Evolutionary conservation across 2,329 filamentous ascomycete genomes (phyloP).

Genomic region (Aureobasidium vineae): DNA sequence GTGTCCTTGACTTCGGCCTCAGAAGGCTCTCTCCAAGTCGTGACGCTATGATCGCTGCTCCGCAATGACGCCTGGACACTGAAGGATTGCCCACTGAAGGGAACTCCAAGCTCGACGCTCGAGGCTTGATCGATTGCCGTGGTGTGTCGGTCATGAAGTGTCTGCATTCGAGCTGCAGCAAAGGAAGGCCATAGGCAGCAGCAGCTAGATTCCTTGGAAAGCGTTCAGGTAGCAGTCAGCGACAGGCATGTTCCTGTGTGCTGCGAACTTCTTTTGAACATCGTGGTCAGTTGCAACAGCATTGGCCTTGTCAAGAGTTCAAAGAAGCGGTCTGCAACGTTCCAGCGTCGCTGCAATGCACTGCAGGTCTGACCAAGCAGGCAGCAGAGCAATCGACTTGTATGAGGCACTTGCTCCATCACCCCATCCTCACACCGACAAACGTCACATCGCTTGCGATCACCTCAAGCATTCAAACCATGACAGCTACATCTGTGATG

Average conservation of each 20-base stretch:
- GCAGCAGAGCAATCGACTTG: neutral
- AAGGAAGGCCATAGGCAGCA: neutral
- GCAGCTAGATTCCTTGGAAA: neutral
- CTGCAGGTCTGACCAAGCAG: neutral
- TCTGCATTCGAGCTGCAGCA: neutral
- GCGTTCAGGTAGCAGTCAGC: neutral
- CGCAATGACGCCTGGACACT: neutral
- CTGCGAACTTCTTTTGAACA: neutral
- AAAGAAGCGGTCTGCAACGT: neutral
- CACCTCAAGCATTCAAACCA: neutral
- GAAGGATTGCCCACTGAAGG: neutral
- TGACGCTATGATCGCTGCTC: neutral
- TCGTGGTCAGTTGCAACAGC: neutral
- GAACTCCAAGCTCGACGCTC: neutral
- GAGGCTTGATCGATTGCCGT: neutral
- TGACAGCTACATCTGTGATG: constrained; percentile 9
- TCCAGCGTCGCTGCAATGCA: neutral
- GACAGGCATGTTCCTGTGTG: neutral
- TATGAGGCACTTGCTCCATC: neutral
- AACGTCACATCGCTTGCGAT: neutral
- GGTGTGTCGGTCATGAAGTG: neutral
- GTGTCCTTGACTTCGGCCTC: no score
- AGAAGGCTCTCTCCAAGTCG: neutral
- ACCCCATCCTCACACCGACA: neutral
- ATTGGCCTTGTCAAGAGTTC: neutral